phyloP scores from a whole-genome alignment of 2,329 filamentous ascomycete genomes.

The Purpureocillium takamizusanense region DNA sequence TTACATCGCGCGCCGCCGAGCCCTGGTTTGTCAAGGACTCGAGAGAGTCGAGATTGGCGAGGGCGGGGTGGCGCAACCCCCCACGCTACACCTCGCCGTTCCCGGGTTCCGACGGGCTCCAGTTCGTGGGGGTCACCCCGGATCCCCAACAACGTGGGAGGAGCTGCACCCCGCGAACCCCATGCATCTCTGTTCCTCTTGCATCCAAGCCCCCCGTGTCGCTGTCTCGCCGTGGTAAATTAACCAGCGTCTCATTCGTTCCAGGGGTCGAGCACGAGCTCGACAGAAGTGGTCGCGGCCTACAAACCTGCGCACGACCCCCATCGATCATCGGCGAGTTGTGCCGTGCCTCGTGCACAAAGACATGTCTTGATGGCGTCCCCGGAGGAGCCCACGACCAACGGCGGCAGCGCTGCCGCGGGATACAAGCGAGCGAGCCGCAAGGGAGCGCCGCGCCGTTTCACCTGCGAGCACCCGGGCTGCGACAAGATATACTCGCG shows the following conservation, averaged over 20 bases:
- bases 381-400: neutral
- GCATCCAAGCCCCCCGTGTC: neutral
- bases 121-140: conserved; percentile 10
- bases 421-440: conserved; percentile 42
- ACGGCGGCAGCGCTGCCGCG: conserved; percentile 5
- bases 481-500: conserved; percentile 76
- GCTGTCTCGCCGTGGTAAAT: conserved; percentile 1
- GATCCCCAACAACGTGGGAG: conserved; percentile 5
- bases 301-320: neutral
- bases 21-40: no score
- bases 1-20: no score
- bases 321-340: neutral
- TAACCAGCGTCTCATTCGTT: neutral
- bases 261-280: no score
- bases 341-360: no score
- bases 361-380: neutral
- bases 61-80: neutral
- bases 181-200: conserved; percentile 1
- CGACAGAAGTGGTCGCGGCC: no score
- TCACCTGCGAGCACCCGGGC: conserved; percentile 57
- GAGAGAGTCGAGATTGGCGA: no score
- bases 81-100: conserved; percentile 1
- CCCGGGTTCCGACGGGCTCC: neutral
- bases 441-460: conserved; percentile 40
- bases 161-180: conserved; percentile 7